Conservation (phyloP, 2,329 filamentous ascomycete genomes). For the Colletotrichum chlorophyti region DNA sequence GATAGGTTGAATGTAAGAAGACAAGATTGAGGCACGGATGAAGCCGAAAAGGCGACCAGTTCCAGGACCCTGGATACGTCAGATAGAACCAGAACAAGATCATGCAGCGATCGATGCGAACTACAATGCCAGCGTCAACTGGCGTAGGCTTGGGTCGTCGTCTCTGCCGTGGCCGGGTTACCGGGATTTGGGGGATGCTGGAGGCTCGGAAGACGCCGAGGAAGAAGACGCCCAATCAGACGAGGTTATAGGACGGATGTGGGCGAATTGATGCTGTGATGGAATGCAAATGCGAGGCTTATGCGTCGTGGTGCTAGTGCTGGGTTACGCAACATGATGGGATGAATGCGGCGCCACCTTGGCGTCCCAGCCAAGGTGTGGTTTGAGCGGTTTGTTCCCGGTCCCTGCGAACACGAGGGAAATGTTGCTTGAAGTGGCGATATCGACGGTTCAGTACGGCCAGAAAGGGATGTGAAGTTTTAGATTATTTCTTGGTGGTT, state of each 20-base stretch:
- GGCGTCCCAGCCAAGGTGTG: too few relatives aligned
- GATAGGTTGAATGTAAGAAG: background rate
- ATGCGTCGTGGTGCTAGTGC: conserved; percentile 10
- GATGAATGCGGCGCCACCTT: conserved; percentile 14
- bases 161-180: too few relatives aligned
- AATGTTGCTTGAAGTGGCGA: too few relatives aligned
- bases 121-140: background rate
- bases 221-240: conserved; percentile 37
- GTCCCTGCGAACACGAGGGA: background rate
- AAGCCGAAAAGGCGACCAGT: background rate
- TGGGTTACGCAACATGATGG: background rate
- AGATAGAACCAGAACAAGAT: background rate
- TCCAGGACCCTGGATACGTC: background rate
- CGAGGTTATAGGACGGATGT: conserved; percentile 29
- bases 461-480: background rate
- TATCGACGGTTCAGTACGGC: background rate
- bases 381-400: too few relatives aligned
- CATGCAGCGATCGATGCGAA: background rate
- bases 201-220: conserved; percentile 35
- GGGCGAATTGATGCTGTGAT: conserved; percentile 11
- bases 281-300: conserved; percentile 25
- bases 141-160: conserved; percentile 30
- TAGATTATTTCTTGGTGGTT: too few relatives aligned
- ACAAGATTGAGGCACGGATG: background rate
- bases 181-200: conserved; percentile 24